phyloP scores from a whole-genome alignment of 441 rosid genomes.

The Euphorbia celastroides region DNA sequence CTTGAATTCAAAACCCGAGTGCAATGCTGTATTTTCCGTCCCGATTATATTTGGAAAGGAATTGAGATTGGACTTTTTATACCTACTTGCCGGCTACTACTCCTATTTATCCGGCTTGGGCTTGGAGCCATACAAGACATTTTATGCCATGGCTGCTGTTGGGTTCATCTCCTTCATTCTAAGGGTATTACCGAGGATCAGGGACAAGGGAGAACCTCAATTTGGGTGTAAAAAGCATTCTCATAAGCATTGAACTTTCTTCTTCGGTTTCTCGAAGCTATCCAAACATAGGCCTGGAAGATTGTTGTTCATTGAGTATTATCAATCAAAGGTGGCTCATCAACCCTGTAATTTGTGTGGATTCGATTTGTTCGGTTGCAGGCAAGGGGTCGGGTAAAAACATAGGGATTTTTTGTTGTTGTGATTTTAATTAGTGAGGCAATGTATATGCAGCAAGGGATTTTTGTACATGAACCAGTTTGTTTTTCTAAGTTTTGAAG shows the following conservation, averaged over 20 bases:
- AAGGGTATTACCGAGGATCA: slow-evolving; percentile 44
- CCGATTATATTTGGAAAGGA: slow-evolving; percentile 41
- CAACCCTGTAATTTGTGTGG: background rate
- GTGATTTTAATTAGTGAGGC: slow-evolving; percentile 14
- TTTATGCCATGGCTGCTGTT: slow-evolving; percentile 70
- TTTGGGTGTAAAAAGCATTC: slow-evolving; percentile 63
- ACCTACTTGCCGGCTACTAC: slow-evolving; percentile 63
- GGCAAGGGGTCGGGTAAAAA: background rate
- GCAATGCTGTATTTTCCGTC: slow-evolving; percentile 43
- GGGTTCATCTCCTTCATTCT: slow-evolving; percentile 51
- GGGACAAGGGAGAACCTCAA: slow-evolving; percentile 48
- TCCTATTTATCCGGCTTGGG: slow-evolving; percentile 69
- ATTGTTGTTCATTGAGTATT: background rate
- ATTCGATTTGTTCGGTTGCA: background rate
- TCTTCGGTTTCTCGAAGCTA: slow-evolving; percentile 8
- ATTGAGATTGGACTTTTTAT: slow-evolving; percentile 47
- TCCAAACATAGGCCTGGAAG: background rate
- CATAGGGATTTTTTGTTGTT: slow-evolving; percentile 6
- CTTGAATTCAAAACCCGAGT: slow-evolving; percentile 57
- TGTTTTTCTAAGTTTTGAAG: background rate
- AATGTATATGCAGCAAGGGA: slow-evolving; percentile 15
- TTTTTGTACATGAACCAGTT: slow-evolving; percentile 18
- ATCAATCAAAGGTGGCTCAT: background rate
- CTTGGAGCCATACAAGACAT: slow-evolving; percentile 70
- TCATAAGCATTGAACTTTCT: slow-evolving; percentile 56